These are phyloP conservation scores for Sordariomycetes sp. DNA, from an alignment of 2,329 filamentous ascomycete species.

Conservation along the genomic window DNA sequence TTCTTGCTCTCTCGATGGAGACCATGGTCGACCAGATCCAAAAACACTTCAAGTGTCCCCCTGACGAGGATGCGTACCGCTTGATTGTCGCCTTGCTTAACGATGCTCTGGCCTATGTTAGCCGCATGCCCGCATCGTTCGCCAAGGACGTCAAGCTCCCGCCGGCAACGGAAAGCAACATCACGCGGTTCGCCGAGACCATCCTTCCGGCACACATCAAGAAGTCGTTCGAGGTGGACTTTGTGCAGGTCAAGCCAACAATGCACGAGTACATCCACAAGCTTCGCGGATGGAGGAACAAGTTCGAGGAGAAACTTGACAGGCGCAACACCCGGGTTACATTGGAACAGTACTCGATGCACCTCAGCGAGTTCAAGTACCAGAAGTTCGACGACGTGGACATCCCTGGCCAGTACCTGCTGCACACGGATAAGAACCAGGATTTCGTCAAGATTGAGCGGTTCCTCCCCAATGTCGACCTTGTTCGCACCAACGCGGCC, in stretches of 20 bases:
- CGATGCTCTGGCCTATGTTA: constrained; percentile 87
- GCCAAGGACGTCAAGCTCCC: constrained; percentile 88
- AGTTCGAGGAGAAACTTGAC: constrained; percentile 96
- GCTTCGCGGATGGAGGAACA: constrained; percentile 87
- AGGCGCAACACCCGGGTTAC: constrained; percentile 62
- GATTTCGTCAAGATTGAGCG: constrained; percentile 97
- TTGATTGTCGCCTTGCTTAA: constrained; percentile 96
- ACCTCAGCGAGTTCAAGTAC: constrained; percentile 93
- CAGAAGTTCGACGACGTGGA: constrained; percentile 98
- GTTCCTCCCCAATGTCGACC: constrained; percentile 88
- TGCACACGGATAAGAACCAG: constrained; percentile 98
- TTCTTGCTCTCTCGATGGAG: constrained; percentile 95
- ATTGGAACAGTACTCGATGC: constrained; percentile 77
- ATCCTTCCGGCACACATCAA: constrained; percentile 91
- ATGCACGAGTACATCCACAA: constrained; percentile 99
- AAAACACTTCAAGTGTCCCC: constrained; percentile 98
- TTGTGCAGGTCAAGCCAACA: constrained; percentile 87
- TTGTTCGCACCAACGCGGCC: constrained; percentile 81
- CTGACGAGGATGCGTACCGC: constrained; percentile 94
- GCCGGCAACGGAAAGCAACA: constrained; percentile 84
- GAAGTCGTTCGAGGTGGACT: constrained; percentile 95
- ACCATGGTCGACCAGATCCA: constrained; percentile 99
- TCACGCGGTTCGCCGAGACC: constrained; percentile 91
- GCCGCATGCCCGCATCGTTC: constrained; percentile 75
- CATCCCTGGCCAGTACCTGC: constrained; percentile 89